A percentile compares a stretch with the other conserved stretches of the same genome.
phyloP scores from a whole-genome alignment of 2,329 filamentous ascomycete genomes.

The Daldinia sp. region DNA sequence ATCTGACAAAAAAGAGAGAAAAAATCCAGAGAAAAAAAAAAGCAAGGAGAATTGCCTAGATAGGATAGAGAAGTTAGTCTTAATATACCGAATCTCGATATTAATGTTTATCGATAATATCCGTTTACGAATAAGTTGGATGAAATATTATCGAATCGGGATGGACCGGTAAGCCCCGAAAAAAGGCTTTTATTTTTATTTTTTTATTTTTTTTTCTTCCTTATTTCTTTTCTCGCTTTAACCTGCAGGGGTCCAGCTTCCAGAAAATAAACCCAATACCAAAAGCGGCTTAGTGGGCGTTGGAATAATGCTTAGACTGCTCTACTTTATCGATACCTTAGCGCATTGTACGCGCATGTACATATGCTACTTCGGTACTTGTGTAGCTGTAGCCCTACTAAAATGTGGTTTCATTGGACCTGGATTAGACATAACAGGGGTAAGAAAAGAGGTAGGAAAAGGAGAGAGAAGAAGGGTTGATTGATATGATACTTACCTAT shows the following conservation, averaged over 20 bases:
- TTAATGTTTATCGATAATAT: too few species aligned
- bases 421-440: constrained; percentile 6
- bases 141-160: background rate
- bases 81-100: background rate
- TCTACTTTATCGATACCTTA: constrained; percentile 5
- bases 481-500: constrained; percentile 6
- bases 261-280: background rate
- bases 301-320: background rate
- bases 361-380: constrained; percentile 2
- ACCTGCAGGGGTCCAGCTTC: background rate
- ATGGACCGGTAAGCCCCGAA: background rate
- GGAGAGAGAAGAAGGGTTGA: constrained; percentile 14
- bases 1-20: background rate
- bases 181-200: background rate
- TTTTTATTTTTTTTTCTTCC: background rate
- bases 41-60: too few species aligned
- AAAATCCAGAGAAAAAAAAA: too few species aligned
- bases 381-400: constrained; percentile 26
- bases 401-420: constrained; percentile 28
- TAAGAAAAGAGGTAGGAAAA: constrained; percentile 1
- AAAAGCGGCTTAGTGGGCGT: background rate
- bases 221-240: background rate
- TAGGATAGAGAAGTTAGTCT: background rate
- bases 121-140: background rate
- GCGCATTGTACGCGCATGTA: constrained; percentile 7